phyloP scores from a whole-genome alignment of 345 rosid genomes.

The Pistacia atlantica region DNA sequence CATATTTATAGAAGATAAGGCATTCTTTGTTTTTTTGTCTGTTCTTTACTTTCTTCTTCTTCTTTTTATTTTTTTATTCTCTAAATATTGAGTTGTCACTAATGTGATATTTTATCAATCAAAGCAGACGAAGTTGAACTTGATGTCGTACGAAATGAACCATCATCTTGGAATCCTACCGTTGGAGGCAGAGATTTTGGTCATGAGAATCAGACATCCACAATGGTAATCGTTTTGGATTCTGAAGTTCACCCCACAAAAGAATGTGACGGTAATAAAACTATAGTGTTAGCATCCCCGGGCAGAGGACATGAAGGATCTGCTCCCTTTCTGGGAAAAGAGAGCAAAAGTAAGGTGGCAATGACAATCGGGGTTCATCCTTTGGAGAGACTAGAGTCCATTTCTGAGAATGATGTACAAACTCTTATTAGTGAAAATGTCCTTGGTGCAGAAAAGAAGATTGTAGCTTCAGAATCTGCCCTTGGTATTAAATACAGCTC shows the following conservation, averaged over 20 bases:
- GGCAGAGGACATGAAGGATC: conserved; percentile 24
- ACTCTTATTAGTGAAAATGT: conserved; percentile 27
- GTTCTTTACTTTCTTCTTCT: not conserved
- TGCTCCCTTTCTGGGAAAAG: conserved; percentile 26
- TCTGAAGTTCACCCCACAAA: conserved; percentile 22
- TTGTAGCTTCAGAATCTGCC: conserved; percentile 33
- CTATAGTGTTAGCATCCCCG: conserved; percentile 18
- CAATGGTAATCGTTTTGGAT: conserved; percentile 28
- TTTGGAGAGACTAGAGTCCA: conserved; percentile 54
- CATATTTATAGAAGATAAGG: not conserved
- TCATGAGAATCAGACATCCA: conserved; percentile 23
- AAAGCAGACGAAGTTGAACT: conserved; percentile 33
- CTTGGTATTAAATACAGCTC: conserved; percentile 30
- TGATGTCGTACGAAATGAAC: conserved; percentile 26
- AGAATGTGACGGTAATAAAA: conserved; percentile 27
- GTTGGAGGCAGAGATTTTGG: conserved; percentile 27
- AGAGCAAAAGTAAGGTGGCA: conserved; percentile 23
- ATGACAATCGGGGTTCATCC: conserved; percentile 18
- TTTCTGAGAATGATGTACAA: conserved; percentile 55
- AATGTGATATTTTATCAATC: conserved; percentile 21
- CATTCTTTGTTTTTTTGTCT: not conserved
- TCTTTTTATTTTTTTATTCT: not conserved
- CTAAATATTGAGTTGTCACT: conserved; percentile 9
- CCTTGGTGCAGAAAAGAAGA: conserved; percentile 26
- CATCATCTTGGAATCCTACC: conserved; percentile 18